phyloP scores from a whole-genome alignment of 306 rosid genomes.

The Citrullus amarus region DNA sequence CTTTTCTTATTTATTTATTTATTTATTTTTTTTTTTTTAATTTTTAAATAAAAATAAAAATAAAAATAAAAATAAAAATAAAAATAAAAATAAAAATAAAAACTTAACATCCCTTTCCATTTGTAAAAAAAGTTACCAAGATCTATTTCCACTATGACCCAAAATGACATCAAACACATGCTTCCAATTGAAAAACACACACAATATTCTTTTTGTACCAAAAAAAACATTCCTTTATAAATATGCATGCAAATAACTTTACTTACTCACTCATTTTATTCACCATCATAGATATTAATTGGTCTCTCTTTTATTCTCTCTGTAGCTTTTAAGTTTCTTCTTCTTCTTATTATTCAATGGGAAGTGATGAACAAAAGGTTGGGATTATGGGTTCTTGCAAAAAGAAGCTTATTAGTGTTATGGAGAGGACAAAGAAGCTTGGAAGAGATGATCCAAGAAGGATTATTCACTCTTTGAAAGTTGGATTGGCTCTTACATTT shows the following conservation, averaged over 20 bases:
- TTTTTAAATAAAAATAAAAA: no score
- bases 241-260: background rate
- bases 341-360: background rate
- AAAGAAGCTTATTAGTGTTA: slow-evolving; percentile 18
- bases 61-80: no score
- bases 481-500: slow-evolving; percentile 82
- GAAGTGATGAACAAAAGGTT: background rate
- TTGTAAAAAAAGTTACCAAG: background rate
- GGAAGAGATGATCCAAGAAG: slow-evolving; percentile 83
- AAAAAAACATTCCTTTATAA: background rate
- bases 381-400: background rate
- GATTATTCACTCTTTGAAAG: slow-evolving; percentile 75
- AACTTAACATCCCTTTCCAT: background rate
- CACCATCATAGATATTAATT: no score
- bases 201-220: background rate
- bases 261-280: background rate
- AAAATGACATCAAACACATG: slow-evolving; percentile 4
- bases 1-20: no score
- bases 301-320: background rate
- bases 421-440: slow-evolving; percentile 33
- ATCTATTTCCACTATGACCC: background rate
- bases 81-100: no score
- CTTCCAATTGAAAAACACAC: background rate
- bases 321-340: background rate
- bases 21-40: no score